These are phyloP conservation scores for Wallacemonas rigidus DNA, from an alignment of 208 protist genomes.

Conservation along the genomic window DNA sequence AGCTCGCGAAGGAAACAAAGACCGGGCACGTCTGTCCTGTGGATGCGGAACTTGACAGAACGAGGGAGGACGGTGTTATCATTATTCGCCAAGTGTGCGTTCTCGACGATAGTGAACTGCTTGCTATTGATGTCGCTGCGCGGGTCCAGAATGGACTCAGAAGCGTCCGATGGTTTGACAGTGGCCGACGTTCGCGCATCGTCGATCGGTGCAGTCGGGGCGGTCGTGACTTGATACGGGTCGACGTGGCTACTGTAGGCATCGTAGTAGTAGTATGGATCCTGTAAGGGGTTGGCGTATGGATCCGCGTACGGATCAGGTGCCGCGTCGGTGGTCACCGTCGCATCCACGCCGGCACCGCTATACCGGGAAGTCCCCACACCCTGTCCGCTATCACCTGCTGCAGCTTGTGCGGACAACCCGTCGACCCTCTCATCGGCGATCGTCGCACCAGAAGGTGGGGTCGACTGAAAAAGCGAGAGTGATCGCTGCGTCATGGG, in stretches of 20 bases:
- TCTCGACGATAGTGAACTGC: constrained; percentile 7
- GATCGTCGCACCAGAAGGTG: not conserved
- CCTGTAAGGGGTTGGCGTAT: not conserved
- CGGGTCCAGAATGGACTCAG: constrained; percentile 1
- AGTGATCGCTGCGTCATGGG: constrained; percentile 5
- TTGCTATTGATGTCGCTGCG: constrained; percentile 20
- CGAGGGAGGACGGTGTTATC: constrained; percentile 32
- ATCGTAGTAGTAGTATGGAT: constrained; percentile 21
- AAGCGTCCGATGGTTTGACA: not conserved
- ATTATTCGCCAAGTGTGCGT: constrained; percentile 7
- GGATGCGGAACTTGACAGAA: constrained; percentile 39
- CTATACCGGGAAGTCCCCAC: too few species aligned
- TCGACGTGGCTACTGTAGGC: not conserved
- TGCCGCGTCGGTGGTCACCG: not conserved
- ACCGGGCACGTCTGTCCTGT: constrained; percentile 49
- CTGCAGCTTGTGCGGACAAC: not conserved
- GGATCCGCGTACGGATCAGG: constrained; percentile 26
- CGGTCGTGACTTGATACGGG: constrained; percentile 1
- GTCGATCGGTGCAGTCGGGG: constrained; percentile 1
- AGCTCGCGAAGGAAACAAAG: constrained; percentile 68
- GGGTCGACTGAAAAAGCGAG: constrained; percentile 1
- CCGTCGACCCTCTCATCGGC: not conserved
- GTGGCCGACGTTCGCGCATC: not conserved
- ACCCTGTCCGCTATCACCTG: not conserved
- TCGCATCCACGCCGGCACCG: too few species aligned